Evolutionary conservation across 2,329 filamentous ascomycete species (phyloP).

Genomic region (Pleurostoma richardsiae): DNA sequence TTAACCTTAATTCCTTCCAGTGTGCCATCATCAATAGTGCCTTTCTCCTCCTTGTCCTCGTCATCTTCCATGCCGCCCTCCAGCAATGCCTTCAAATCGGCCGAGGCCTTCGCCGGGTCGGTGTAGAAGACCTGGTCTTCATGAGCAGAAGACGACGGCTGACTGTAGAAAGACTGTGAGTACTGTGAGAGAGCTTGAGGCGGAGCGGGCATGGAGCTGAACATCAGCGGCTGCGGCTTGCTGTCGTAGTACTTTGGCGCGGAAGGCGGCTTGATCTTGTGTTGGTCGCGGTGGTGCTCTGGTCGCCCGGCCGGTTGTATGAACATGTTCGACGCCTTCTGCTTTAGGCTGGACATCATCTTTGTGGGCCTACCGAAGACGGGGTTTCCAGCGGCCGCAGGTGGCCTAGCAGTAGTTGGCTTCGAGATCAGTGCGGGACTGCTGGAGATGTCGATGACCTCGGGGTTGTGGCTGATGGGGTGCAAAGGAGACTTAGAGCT

Average conservation of each 20-base stretch:
- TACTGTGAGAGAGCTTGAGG: conserved; percentile 21
- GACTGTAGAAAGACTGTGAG: conserved; percentile 18
- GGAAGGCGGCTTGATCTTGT: conserved; percentile 40
- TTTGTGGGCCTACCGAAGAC: conserved; percentile 33
- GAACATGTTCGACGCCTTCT: conserved; percentile 49
- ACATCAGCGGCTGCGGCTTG: conserved; percentile 42
- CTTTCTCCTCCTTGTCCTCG: conserved; percentile 43
- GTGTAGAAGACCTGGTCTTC: conserved; percentile 57
- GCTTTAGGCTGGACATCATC: conserved; percentile 45
- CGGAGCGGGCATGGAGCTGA: conserved; percentile 34
- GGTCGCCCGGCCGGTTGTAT: conserved; percentile 49
- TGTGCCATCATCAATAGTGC: conserved; percentile 39
- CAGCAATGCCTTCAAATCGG: conserved; percentile 75
- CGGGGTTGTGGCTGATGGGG: conserved; percentile 27
- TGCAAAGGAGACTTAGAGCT: conserved; percentile 34
- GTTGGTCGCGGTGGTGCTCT: conserved; percentile 48
- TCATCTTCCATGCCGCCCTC: conserved; percentile 78
- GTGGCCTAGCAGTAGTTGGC: conserved; percentile 12
- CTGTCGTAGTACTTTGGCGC: conserved; percentile 40
- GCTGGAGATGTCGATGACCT: conserved; percentile 21
- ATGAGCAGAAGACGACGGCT: conserved; percentile 9
- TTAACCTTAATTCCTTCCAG: conserved; percentile 82
- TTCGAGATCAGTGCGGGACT: conserved; percentile 15
- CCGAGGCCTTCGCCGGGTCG: conserved; percentile 65
- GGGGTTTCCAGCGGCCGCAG: conserved; percentile 20